These are phyloP conservation scores for Ustilago nuda DNA, from an alignment of 1,284 basidiomycete species.

Conservation along the genomic window DNA sequence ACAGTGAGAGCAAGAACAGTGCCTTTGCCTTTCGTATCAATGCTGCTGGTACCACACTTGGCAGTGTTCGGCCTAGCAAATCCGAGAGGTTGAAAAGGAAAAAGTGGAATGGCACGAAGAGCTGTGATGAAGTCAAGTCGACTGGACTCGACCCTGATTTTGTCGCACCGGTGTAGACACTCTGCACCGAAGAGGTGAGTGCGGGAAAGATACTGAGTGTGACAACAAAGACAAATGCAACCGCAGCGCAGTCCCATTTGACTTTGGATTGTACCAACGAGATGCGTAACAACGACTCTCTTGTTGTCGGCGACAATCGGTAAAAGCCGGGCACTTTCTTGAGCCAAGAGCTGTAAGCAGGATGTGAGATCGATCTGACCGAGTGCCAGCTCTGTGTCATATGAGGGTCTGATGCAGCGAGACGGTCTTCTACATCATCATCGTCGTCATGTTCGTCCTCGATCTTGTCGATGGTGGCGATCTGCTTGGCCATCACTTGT, in stretches of 20 bases:
- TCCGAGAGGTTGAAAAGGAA: constrained; percentile 61
- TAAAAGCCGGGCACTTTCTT: constrained; percentile 48
- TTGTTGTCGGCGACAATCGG: constrained; percentile 27
- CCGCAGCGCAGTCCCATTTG: constrained; percentile 44
- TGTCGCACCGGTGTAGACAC: constrained; percentile 36
- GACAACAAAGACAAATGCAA: constrained; percentile 48
- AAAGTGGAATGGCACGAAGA: constrained; percentile 64
- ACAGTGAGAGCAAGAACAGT: constrained; percentile 35
- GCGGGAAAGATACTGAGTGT: constrained; percentile 62
- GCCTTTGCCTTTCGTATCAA: constrained; percentile 30
- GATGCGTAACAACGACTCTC: constrained; percentile 43
- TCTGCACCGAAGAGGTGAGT: constrained; percentile 58
- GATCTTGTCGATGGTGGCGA: constrained; percentile 47
- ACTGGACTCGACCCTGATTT: constrained; percentile 10
- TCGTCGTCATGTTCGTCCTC: constrained; percentile 29
- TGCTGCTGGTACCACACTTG: constrained; percentile 37
- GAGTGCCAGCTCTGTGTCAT: constrained; percentile 53
- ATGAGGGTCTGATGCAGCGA: constrained; percentile 12
- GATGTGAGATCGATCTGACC: constrained; percentile 46
- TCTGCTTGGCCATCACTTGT: constrained; percentile 52
- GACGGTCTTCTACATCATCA: constrained; percentile 21
- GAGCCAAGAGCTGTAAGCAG: constrained; percentile 40
- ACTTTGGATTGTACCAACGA: constrained; percentile 55
- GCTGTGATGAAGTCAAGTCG: constrained; percentile 53
- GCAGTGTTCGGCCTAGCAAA: constrained; percentile 55